Percentiles rank a stretch among this genome's conserved stretches.
These are phyloP conservation scores for Iberis pinnata DNA, from an alignment of 345 rosid genomes.

Conservation along the genomic window DNA sequence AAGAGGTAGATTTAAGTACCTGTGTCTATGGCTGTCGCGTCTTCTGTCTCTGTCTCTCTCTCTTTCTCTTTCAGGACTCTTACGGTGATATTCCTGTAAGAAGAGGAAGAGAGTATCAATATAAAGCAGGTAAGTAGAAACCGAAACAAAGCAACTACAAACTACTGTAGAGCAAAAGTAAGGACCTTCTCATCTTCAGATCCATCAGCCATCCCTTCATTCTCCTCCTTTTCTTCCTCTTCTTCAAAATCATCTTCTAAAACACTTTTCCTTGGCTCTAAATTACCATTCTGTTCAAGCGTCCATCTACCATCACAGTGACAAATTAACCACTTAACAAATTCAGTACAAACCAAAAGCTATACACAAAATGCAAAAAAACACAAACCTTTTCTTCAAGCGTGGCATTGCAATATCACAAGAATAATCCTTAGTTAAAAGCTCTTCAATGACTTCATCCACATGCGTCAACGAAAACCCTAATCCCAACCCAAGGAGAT, in stretches of 20 bases:
- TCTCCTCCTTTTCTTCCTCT: conserved; percentile 91
- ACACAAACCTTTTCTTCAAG: conserved; percentile 64
- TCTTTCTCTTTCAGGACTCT: conserved; percentile 78
- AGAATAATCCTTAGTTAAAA: conserved; percentile 71
- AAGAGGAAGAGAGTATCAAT: conserved; percentile 15
- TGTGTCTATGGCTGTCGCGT: conserved; percentile 51
- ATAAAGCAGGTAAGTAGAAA: neutral
- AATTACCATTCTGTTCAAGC: conserved; percentile 57
- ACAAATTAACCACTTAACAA: conserved; percentile 3
- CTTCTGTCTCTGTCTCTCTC: conserved; percentile 58
- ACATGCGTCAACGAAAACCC: conserved; percentile 51
- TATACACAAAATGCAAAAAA: neutral
- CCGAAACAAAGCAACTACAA: neutral
- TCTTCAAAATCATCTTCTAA: conserved; percentile 96
- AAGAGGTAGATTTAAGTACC: conserved; percentile 34
- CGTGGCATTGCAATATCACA: conserved; percentile 89
- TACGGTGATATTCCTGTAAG: conserved; percentile 65
- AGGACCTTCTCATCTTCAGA: conserved; percentile 64
- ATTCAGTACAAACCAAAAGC: neutral
- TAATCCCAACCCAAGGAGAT: neutral
- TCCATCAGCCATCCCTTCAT: conserved; percentile 49
- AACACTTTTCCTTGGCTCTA: conserved; percentile 85
- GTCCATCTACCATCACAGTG: conserved; percentile 46
- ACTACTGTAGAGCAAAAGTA: neutral
- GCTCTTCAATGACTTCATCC: conserved; percentile 85